These are phyloP conservation scores for Candida suzukii DNA, from an alignment of 805 yeast genomes.

Conservation along the genomic window DNA sequence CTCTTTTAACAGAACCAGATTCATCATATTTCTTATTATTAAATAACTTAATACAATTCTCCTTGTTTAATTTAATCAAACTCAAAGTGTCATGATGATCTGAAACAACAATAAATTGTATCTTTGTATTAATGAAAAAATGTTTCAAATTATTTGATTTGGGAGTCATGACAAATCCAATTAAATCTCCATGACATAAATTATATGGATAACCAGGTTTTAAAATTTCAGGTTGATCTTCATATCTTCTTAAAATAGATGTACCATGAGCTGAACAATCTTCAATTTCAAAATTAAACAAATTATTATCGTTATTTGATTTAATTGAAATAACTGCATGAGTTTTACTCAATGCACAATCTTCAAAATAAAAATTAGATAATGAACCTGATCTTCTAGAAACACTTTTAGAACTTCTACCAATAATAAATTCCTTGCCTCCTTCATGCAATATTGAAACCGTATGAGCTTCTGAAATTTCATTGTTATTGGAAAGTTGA, in stretches of 20 bases:
- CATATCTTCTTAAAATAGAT: neutral
- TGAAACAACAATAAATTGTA: constrained; percentile 15
- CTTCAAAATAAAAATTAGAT: constrained; percentile 12
- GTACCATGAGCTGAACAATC: constrained; percentile 1
- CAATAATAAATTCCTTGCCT: constrained; percentile 8
- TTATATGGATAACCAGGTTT: neutral
- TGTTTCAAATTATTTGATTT: constrained; percentile 3
- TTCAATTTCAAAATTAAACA: neutral
- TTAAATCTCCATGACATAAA: constrained; percentile 13
- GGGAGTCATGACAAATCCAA: constrained; percentile 13
- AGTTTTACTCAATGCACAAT: constrained; percentile 17
- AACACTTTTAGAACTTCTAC: constrained; percentile 14
- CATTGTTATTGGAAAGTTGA: neutral
- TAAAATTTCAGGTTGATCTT: neutral
- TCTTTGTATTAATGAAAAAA: constrained; percentile 14
- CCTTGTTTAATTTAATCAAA: constrained; percentile 10
- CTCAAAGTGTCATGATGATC: constrained; percentile 7
- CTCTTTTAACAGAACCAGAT: neutral
- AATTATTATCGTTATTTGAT: constrained; percentile 1
- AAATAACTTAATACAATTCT: neutral
- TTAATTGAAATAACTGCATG: constrained; percentile 10
- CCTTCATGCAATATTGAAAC: no score
- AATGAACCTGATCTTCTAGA: constrained; percentile 3
- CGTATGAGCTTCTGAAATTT: no score
- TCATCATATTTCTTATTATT: neutral